These are phyloP conservation scores for Hygrophila difformis DNA, from an alignment of 257 asterid species.

Conservation along the genomic window DNA sequence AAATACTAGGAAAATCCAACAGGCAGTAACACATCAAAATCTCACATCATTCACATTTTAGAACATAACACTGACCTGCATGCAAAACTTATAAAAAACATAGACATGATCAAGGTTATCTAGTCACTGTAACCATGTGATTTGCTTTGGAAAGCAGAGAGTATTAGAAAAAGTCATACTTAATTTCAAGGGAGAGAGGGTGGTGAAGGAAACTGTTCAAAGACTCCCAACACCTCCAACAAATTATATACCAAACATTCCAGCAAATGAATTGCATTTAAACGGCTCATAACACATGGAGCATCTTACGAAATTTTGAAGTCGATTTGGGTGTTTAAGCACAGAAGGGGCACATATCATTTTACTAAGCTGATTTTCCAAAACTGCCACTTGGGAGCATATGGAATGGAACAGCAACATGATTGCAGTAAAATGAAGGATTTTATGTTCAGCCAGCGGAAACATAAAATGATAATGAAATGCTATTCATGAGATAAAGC, in stretches of 20 bases:
- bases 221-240: background rate
- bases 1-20: background rate
- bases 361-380: no score
- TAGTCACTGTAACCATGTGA: background rate
- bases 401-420: no score
- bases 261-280: no score
- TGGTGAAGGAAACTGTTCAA: conserved; percentile 1
- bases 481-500: no score
- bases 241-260: background rate
- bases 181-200: background rate
- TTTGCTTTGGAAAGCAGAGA: conserved; percentile 2
- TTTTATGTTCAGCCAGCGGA: no score
- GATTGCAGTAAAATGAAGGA: no score
- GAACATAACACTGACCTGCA: conserved; percentile 4
- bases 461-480: no score
- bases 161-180: background rate
- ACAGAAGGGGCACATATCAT: no score
- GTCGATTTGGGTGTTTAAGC: no score
- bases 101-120: background rate
- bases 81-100: background rate
- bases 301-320: no score
- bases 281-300: background rate
- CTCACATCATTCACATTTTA: background rate
- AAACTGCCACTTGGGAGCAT: no score
- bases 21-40: background rate